Evolutionary conservation across 192 early-diverging fungal species (phyloP).

Genomic region (Lobosporangium transversale): DNA sequence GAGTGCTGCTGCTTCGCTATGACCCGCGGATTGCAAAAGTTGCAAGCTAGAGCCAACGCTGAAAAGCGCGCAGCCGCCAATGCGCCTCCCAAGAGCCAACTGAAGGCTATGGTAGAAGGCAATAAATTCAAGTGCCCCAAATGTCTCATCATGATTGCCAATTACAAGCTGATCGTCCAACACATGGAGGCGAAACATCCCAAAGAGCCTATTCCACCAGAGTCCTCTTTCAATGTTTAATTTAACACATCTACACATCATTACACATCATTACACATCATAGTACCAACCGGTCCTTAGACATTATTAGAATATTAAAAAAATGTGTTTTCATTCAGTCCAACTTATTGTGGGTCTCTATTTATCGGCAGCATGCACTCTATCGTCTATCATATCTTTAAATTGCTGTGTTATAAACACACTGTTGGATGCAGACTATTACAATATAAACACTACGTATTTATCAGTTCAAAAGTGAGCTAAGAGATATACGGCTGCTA

Average conservation of each 20-base stretch:
- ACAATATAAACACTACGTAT: not conserved
- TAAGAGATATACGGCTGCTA: conserved; percentile 20
- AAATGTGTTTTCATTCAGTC: too few species aligned
- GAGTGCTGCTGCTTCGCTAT: conserved; percentile 16
- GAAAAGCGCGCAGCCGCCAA: conserved; percentile 52
- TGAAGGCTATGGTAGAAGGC: conserved; percentile 49
- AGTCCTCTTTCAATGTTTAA: conserved; percentile 33
- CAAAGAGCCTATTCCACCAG: conserved; percentile 39
- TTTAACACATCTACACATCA: too few species aligned
- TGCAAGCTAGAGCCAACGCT: conserved; percentile 47
- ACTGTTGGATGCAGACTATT: too few species aligned
- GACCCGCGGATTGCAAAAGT: conserved; percentile 53
- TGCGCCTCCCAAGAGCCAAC: conserved; percentile 49
- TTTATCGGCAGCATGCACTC: too few species aligned
- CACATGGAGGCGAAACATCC: conserved; percentile 54
- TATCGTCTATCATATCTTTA: too few species aligned
- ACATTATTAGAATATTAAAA: too few species aligned
- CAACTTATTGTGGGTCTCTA: too few species aligned
- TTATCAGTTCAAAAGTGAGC: conserved; percentile 21
- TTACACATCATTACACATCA: too few species aligned
- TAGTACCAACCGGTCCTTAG: too few species aligned
- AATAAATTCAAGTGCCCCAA: conserved; percentile 54
- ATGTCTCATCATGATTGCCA: conserved; percentile 53
- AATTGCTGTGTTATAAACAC: too few species aligned
- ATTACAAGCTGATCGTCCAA: conserved; percentile 52